Evolutionary conservation across 345 rosid genomes (phyloP).

Genomic region (Lepidium aucheri): DNA sequence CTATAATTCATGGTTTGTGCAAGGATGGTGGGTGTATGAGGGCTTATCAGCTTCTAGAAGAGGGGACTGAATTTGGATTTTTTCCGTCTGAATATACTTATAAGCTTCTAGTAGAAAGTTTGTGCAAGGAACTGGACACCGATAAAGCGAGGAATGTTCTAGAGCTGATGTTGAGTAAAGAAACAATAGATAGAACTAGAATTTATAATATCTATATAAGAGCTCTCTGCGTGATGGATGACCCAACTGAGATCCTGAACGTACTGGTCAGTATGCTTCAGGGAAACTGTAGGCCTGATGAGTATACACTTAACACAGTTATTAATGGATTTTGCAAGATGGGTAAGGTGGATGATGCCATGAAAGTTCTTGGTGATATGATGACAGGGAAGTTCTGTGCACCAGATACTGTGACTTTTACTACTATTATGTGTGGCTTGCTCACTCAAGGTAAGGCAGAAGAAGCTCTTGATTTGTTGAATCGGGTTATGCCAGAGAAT

Average conservation of each 20-base stretch:
- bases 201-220: slow-evolving; percentile 65
- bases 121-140: slow-evolving; percentile 51
- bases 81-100: slow-evolving; percentile 67
- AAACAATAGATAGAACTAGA: slow-evolving; percentile 47
- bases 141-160: slow-evolving; percentile 52
- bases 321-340: slow-evolving; percentile 76
- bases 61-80: slow-evolving; percentile 56
- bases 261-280: slow-evolving; percentile 72
- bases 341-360: slow-evolving; percentile 62
- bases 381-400: slow-evolving; percentile 56
- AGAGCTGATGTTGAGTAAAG: slow-evolving; percentile 48
- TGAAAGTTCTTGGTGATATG: slow-evolving; percentile 70
- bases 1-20: slow-evolving; percentile 71
- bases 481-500: slow-evolving; percentile 39
- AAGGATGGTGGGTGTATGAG: slow-evolving; percentile 65
- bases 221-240: slow-evolving; percentile 52
- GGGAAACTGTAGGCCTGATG: slow-evolving; percentile 58
- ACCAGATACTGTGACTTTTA: slow-evolving; percentile 71
- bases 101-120: slow-evolving; percentile 59
- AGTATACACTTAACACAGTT: slow-evolving; percentile 70
- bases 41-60: slow-evolving; percentile 73
- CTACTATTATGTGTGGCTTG: slow-evolving; percentile 56
- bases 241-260: slow-evolving; percentile 61
- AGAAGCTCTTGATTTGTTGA: slow-evolving; percentile 50
- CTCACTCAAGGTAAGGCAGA: slow-evolving; percentile 46